Evolutionary conservation across 75 land plant species (phyloP).

Genomic region (Azolla pinnata): DNA sequence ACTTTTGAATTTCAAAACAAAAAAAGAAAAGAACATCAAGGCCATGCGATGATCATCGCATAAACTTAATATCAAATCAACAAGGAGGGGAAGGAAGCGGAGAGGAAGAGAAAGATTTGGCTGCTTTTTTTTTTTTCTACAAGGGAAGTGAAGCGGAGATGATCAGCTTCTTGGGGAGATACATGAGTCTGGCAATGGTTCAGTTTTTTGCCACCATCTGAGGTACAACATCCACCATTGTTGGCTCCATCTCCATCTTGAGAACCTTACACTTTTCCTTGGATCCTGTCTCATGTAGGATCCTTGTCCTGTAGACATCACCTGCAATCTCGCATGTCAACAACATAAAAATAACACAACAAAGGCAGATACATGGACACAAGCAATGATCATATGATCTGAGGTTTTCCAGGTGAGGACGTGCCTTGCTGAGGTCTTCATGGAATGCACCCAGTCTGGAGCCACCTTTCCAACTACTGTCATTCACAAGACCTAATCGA

Average conservation of each 20-base stretch:
- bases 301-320: slow-evolving; percentile 6
- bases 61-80: no score
- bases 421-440: slow-evolving; percentile 4
- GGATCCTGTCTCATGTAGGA: not conserved
- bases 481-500: not conserved
- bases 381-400: not conserved
- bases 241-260: slow-evolving; percentile 87
- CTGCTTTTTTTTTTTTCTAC: no score
- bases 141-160: no score
- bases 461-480: not conserved
- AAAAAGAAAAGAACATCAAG: no score
- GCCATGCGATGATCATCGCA: no score
- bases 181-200: no score
- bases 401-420: not conserved
- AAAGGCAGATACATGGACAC: no score
- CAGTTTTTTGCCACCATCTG: slow-evolving; percentile 90
- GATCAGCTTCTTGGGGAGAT: no score
- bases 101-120: no score
- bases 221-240: slow-evolving; percentile 88
- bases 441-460: slow-evolving; percentile 3
- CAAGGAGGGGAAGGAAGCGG: no score
- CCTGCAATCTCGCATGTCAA: slow-evolving; percentile 1
- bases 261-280: slow-evolving; percentile 63
- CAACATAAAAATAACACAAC: not conserved
- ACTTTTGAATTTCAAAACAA: no score